Base-by-base conservation (phyloP, 768 basidiomycete genomes). In the Crucibulum laeve region DNA sequence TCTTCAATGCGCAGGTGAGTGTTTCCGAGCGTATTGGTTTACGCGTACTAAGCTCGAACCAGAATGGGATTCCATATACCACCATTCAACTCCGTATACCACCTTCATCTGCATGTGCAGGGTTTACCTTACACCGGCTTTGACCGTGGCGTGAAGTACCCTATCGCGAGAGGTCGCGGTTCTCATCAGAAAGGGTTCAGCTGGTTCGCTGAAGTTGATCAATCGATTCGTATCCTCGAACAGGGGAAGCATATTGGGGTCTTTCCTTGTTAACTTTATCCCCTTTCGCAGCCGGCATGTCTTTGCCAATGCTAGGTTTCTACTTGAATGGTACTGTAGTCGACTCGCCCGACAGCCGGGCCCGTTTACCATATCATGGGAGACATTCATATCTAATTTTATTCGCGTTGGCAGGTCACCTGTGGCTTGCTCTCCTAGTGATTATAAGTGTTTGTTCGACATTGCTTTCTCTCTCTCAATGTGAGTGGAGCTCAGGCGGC, bases 61-160 rank as follows among this genome's bases (percentile, higher is more conserved):
- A 88, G 88, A 48, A 69, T 89, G 65, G 87, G 88, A 1, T 91
- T 89, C 54, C 87, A 91, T 56, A 85, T 89, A 42, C 84, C 87
- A 0, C 88, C 88, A 0, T 87, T 84, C 60, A 82, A 77, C 45
- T 82, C 80, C 25, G 71, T 90, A 4, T 55, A 78, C 25, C 87
- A 91, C 55, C 67, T 91, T 13, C 88, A 90, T 57, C 61, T 91
- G 28, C 88, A 90, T 54, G 77, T 84, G 18, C 82, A 85, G 37
- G 80, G 67, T 3, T 57, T 87, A 40, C 88, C 88, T 0, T 87
- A 84, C 65, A 68, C 58, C 15, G 73, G 76, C 0, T 32, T 43
- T 3, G 32, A 55, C 5, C 59, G 59, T 4, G 53, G 60, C 10
- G 41, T 64, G 22, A 77, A 79, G 54, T 90, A 83, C 53, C 79